Conservation (phyloP, 768 basidiomycete genomes). For the Pulveroboletus sp. region DNA sequence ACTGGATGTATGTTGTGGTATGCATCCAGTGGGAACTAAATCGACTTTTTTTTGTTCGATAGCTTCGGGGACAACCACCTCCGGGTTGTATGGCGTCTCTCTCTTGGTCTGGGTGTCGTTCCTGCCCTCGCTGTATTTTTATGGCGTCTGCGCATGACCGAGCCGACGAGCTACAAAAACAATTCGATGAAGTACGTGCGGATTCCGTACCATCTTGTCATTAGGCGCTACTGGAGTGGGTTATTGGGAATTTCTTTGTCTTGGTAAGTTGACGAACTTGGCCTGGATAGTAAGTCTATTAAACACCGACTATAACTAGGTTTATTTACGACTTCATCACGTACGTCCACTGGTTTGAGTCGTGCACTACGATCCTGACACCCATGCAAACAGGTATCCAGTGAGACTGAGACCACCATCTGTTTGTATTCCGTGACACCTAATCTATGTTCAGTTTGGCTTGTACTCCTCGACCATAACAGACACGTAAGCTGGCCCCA, state of each 20-base stretch:
- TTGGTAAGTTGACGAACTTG: constrained; percentile 45
- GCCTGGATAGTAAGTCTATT: background rate
- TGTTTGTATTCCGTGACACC: background rate
- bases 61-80: constrained; percentile 79
- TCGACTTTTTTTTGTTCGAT: background rate
- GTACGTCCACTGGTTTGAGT: constrained; percentile 36
- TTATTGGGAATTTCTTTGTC: constrained; percentile 69
- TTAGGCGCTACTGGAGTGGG: constrained; percentile 78
- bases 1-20: constrained; percentile 68
- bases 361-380: background rate
- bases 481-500: constrained; percentile 42
- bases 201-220: constrained; percentile 73
- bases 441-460: constrained; percentile 51
- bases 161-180: constrained; percentile 68
- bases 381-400: constrained; percentile 46
- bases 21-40: background rate
- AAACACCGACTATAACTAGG: constrained; percentile 29
- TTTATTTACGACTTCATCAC: constrained; percentile 81
- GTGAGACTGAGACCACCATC: constrained; percentile 42
- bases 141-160: constrained; percentile 84
- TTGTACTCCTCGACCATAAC: constrained; percentile 78
- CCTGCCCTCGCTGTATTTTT: constrained; percentile 79
- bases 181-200: constrained; percentile 73
- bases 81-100: constrained; percentile 81
- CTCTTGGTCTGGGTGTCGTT: constrained; percentile 77